Percentiles rank a stretch among this genome's conserved stretches.
Evolutionary conservation across 2,329 filamentous ascomycete species (phyloP).

Genomic region (Fusarium multiceps): DNA sequence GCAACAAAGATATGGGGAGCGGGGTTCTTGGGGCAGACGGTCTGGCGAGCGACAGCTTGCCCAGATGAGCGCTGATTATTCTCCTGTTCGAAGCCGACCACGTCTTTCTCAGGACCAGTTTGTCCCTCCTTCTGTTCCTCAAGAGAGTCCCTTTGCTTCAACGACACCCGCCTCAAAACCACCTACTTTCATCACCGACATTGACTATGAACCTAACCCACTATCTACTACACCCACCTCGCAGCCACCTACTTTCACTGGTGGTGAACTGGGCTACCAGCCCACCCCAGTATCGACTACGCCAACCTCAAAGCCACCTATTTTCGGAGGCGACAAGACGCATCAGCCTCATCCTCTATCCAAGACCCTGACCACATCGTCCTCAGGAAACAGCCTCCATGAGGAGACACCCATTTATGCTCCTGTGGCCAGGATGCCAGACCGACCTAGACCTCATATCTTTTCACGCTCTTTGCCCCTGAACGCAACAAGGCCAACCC

Average conservation of each 20-base stretch:
- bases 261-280: constrained; percentile 61
- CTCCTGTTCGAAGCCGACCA: constrained; percentile 71
- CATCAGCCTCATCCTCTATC: constrained; percentile 84
- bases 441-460: constrained; percentile 47
- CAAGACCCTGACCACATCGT: constrained; percentile 86
- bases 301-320: constrained; percentile 4
- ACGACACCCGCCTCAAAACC: constrained; percentile 65
- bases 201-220: constrained; percentile 1
- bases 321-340: constrained; percentile 54
- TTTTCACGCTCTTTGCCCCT: constrained; percentile 56
- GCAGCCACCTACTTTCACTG: constrained; percentile 38
- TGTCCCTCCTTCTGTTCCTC: constrained; percentile 68
- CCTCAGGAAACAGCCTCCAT: constrained; percentile 79
- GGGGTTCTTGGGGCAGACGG: constrained; percentile 71
- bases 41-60: constrained; percentile 67
- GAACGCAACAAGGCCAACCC: constrained; percentile 52
- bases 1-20: constrained; percentile 81
- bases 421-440: constrained; percentile 45
- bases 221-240: constrained; percentile 5
- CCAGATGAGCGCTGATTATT: constrained; percentile 63
- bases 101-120: constrained; percentile 85
- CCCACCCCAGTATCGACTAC: constrained; percentile 81
- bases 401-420: constrained; percentile 69
- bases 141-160: constrained; percentile 73
- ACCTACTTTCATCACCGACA: constrained; percentile 40